Evolutionary conservation across 1,284 basidiomycete species (phyloP), one percentile per base, ranked within the genome.

Genomic region (Microbotryomycetes sp.): DNA sequence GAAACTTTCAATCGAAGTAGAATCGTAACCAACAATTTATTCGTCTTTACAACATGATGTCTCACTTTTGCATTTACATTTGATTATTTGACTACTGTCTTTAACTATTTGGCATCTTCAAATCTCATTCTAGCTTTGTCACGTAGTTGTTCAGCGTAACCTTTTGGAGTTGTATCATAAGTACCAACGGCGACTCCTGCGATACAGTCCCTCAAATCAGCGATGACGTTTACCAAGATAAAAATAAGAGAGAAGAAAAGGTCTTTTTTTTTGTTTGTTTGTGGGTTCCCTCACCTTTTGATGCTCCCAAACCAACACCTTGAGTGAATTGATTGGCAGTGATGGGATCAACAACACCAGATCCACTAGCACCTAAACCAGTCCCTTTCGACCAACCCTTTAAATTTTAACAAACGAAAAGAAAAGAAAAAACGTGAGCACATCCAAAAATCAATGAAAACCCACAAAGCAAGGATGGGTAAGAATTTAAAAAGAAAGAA

Each of bases 331-430:
- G 83, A 30, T 88, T 84, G 9, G 91, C 86, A 60, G 76, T 85
- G 82, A 96, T 84, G 2, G 92, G 92, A 56, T 92, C 89, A 19
- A 89, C 84, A 57, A 90, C 78, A 23, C 92, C 92, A 59, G 89
- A 88, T 6, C 86, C 88, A 58, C 80, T 81, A 6, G 82, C 81
- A 1, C 92, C 92, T 47, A 96, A 77, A 1, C 92, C 92, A n/a
- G 82, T 85, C 3, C 92, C 92, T 71, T 88, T 85, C 63, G 82
- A 87, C 92, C 92, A 96, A 0, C 92, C 92, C 70, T 69, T 23
- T 28, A 16, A 32, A 48, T 7, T 4, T 45, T 9, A 45, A 22
- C 1, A 31, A n/a, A 3, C 31, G 22, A 2, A 16, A 28, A 30
- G 16, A 30, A 52, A 1, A 15, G 4, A 46, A 23, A 45, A 25